These are phyloP conservation scores for Microsporum audouinii DNA, from an alignment of 2,329 filamentous ascomycete genomes.

Conservation along the genomic window DNA sequence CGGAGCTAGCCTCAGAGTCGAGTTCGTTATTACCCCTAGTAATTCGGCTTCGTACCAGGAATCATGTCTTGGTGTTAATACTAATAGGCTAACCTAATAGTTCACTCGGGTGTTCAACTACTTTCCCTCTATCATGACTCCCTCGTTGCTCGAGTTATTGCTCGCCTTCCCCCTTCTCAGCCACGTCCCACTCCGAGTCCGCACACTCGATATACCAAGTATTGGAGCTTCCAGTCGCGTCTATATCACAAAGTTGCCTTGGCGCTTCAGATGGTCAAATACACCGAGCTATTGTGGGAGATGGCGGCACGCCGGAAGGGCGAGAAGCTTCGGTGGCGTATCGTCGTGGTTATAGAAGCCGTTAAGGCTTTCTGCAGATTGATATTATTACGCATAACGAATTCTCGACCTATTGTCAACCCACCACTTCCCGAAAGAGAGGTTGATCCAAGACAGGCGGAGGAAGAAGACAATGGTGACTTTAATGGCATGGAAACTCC, in stretches of 20 bases:
- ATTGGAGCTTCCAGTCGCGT: conserved; percentile 50
- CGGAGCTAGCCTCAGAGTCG: conserved; percentile 88
- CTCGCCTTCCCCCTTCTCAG: conserved; percentile 43
- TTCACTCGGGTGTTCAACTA: conserved; percentile 79
- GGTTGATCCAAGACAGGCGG: conserved; percentile 52
- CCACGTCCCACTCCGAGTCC: conserved; percentile 42
- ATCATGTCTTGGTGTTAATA: conserved; percentile 8
- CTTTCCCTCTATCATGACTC: conserved; percentile 88
- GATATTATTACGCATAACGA: conserved; percentile 68
- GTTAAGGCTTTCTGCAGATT: conserved; percentile 78
- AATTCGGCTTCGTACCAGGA: conserved; percentile 6
- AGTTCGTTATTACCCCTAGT: conserved; percentile 35
- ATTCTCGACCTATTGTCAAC: conserved; percentile 67
- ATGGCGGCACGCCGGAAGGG: conserved; percentile 86
- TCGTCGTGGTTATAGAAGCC: conserved; percentile 72
- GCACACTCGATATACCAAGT: conserved; percentile 53
- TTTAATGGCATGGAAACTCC: conserved; percentile 39
- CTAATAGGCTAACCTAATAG: conserved; percentile 25
- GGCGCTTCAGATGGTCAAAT: conserved; percentile 78
- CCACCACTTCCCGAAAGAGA: conserved; percentile 81
- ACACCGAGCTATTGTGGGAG: conserved; percentile 92
- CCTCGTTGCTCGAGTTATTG: conserved; percentile 58
- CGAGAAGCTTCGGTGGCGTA: conserved; percentile 69
- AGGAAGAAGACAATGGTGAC: conserved; percentile 42
- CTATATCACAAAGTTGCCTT: conserved; percentile 74